A percentile compares a stretch with the other conserved stretches of the same genome.
phyloP scores from a whole-genome alignment of 2,329 filamentous ascomycete species.

The Beauveria bassiana region DNA sequence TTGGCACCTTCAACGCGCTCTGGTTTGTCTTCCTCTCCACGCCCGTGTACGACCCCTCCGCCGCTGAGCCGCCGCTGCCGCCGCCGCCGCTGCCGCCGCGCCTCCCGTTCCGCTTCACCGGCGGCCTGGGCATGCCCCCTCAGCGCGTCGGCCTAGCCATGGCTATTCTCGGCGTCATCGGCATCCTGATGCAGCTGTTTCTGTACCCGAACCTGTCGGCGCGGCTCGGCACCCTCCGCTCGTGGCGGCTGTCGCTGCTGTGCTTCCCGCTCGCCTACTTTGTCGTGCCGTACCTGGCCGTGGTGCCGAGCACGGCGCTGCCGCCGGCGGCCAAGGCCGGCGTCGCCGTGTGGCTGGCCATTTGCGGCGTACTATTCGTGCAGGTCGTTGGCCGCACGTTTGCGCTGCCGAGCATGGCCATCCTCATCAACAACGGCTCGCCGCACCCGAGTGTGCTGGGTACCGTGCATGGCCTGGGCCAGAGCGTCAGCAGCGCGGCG shows the following conservation, averaged over 20 bases:
- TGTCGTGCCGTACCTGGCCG: conserved; percentile 60
- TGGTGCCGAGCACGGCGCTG: conserved; percentile 50
- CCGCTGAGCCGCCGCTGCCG: conserved; percentile 20
- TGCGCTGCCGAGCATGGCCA: conserved; percentile 37
- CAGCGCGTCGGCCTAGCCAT: conserved; percentile 69
- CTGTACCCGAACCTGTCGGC: conserved; percentile 62
- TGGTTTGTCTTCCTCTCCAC: conserved; percentile 73
- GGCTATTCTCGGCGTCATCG: conserved; percentile 66
- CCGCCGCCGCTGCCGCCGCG: conserved; percentile 22
- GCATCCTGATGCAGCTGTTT: conserved; percentile 55
- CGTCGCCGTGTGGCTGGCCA: conserved; percentile 53
- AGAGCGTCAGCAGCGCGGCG: conserved; percentile 51
- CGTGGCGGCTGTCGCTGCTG: conserved; percentile 60
- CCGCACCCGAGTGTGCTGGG: conserved; percentile 40
- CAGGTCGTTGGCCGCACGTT: conserved; percentile 64
- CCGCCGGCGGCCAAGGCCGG: conserved; percentile 47
- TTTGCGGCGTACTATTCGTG: conserved; percentile 52
- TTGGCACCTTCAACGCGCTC: conserved; percentile 68
- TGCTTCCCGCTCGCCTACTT: conserved; percentile 66
- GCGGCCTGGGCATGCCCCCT: conserved; percentile 67
- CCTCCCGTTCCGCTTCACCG: conserved; percentile 57
- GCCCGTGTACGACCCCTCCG: conserved; percentile 45
- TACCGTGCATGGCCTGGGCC: conserved; percentile 43
- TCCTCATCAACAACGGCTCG: conserved; percentile 40
- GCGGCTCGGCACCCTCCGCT: conserved; percentile 58